Conservation (phyloP, 2,329 filamentous ascomycete genomes). For the Cladosporium halotolerans region DNA sequence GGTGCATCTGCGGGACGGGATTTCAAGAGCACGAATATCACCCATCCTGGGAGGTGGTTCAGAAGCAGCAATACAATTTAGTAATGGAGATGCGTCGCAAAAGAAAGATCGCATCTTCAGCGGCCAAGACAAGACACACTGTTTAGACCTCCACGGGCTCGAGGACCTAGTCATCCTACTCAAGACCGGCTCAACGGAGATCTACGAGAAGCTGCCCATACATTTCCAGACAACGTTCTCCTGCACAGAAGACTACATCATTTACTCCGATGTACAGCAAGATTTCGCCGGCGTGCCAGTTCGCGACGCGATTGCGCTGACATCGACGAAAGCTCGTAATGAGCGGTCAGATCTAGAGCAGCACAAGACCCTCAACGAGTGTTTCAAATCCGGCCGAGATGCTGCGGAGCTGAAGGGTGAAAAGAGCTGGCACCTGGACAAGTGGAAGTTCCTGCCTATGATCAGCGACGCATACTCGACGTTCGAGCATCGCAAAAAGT, state of each 20-base stretch:
- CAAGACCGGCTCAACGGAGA: constrained; percentile 52
- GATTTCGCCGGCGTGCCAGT: constrained; percentile 33
- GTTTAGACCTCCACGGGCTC: constrained; percentile 1
- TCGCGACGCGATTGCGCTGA: constrained; percentile 17
- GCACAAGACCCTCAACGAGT: neutral
- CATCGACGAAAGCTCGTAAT: neutral
- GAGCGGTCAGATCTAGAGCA: neutral
- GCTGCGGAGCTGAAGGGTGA: constrained; percentile 15
- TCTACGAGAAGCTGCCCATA: constrained; percentile 45
- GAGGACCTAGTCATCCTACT: constrained; percentile 48
- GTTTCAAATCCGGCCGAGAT: constrained; percentile 19
- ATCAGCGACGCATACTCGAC: constrained; percentile 31
- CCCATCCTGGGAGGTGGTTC: neutral
- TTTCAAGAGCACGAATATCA: neutral
- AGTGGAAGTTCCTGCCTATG: constrained; percentile 35
- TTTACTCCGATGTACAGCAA: constrained; percentile 46
- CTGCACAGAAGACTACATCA: constrained; percentile 41
- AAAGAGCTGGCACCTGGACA: constrained; percentile 45
- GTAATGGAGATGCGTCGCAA: neutral
- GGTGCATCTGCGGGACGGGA: constrained; percentile 1
- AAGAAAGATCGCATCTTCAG: neutral
- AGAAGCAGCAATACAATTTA: too few relatives aligned
- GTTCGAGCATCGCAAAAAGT: constrained; percentile 46
- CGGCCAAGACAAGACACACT: neutral
- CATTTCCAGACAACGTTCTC: constrained; percentile 49